A percentile compares a stretch with the other conserved stretches of the same genome.
Evolutionary conservation across 768 basidiomycete genomes (phyloP).

Genomic region (Leccinum obscurum): DNA sequence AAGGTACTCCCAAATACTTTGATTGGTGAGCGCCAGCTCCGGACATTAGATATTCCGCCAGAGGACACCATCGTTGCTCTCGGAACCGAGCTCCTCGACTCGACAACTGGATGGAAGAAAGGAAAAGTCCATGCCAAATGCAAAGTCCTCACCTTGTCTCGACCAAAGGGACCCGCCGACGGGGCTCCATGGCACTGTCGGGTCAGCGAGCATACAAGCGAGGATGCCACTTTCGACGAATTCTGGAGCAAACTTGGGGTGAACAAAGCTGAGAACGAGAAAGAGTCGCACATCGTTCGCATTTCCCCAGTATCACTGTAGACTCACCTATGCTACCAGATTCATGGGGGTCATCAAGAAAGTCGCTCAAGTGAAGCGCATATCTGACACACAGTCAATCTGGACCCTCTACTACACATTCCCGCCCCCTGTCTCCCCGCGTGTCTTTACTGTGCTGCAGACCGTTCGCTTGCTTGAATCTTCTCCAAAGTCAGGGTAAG

Average conservation of each 20-base stretch:
- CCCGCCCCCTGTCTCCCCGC: conserved; percentile 66
- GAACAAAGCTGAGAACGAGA: conserved; percentile 69
- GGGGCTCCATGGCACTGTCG: conserved; percentile 69
- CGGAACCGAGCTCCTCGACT: conserved; percentile 55
- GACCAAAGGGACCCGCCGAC: conserved; percentile 52
- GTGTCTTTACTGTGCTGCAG: conserved; percentile 76
- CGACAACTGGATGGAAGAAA: conserved; percentile 60
- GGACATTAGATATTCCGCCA: conserved; percentile 53
- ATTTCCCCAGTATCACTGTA: not conserved
- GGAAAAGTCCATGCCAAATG: conserved; percentile 61
- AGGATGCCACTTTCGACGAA: conserved; percentile 73
- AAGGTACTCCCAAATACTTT: not conserved
- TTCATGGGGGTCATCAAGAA: conserved; percentile 67
- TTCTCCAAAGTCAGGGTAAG: conserved; percentile 61
- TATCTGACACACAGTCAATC: conserved; percentile 63
- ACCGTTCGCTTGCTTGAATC: conserved; percentile 52
- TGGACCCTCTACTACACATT: conserved; percentile 78
- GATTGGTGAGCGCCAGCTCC: not conserved
- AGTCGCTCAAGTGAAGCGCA: conserved; percentile 57
- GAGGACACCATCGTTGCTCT: conserved; percentile 57
- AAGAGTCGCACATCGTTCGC: conserved; percentile 46
- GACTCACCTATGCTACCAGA: conserved; percentile 36
- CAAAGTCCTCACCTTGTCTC: conserved; percentile 55
- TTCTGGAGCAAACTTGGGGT: conserved; percentile 68
- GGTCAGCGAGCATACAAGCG: conserved; percentile 59